Base-by-base conservation (phyloP, 1,284 basidiomycete genomes). In the Malassezia japonica region DNA sequence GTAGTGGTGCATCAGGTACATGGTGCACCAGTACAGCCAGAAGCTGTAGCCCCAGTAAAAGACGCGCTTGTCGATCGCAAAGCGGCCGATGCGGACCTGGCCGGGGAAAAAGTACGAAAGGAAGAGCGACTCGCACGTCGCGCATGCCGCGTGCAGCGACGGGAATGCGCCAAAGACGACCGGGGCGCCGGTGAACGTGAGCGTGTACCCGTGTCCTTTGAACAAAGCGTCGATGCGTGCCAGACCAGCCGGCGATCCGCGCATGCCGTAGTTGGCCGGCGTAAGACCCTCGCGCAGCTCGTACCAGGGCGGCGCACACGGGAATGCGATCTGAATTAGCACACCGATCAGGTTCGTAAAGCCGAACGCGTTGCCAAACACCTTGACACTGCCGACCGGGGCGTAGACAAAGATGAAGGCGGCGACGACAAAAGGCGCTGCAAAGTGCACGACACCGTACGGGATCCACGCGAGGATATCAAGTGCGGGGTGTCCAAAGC, bases 121-220 rank as follows among this genome's bases (percentile, higher is more conserved):
- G 78, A 94, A 92, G 34, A 98, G 79, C 0, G 91, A 91, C 64
- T 89, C 87, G 65, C 95, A 82, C 6, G 92, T 95, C 1, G 87
- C 88, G 67, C 82, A 85, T 4, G 82, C 91, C 0, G 90, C 83
- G 72, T 98, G 94, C 24, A 98, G 79, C 5, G 85, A 87, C 0
- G 94, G 94, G 75, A 96, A 96, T 1, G 92, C 92, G 24, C 94
- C 92, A 67, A 98, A 98, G 7, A 94, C 85, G 60, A 98, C 80
- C 0, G 94, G 92, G 0, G 91, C 86, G 63, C 82, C 82, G 44
- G 84, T 83, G 65, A 96, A 98, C n/a, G 81, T 81, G 55, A 79
- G 77, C 18, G 85, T 85, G 77, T 98, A 96, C 4, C 82, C 83
- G 37, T 80, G 77, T 0, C 80, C 78, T 60, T 84, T 81, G 75